These are phyloP conservation scores for Fusarium mangiferae DNA, from an alignment of 2,329 filamentous ascomycete genomes.

Conservation along the genomic window DNA sequence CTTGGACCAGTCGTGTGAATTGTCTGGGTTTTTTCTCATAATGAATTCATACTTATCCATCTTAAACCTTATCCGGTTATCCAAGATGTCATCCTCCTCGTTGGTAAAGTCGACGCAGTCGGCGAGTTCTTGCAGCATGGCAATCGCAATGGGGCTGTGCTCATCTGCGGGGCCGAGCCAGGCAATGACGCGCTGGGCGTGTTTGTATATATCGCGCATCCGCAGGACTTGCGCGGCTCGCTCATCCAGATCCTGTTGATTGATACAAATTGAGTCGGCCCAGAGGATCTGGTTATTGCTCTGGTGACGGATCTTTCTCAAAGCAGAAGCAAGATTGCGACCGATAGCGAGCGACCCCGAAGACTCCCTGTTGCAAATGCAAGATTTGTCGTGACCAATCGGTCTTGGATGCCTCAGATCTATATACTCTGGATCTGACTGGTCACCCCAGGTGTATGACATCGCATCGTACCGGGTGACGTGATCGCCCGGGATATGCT, in stretches of 20 bases:
- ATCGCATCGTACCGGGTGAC: neutral
- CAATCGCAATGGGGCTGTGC: neutral
- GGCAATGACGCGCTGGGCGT: neutral
- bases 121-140: neutral
- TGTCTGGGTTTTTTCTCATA: neutral
- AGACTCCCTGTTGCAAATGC: neutral
- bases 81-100: neutral
- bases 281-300: neutral
- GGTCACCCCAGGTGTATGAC: constrained; percentile 7
- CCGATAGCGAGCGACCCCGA: neutral
- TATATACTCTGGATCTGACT: neutral
- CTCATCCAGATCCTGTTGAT: neutral
- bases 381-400: neutral
- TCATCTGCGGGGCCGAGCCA: constrained; percentile 1
- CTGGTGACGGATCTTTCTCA: neutral
- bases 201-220: neutral
- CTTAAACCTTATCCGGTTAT: neutral
- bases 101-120: constrained; percentile 1
- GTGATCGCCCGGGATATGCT: neutral
- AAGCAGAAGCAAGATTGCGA: constrained; percentile 3
- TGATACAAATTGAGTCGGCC: constrained; percentile 15
- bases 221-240: neutral
- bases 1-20: neutral
- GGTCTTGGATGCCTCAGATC: neutral
- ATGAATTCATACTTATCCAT: neutral